Conservation (phyloP, 2,329 filamentous ascomycete species). For the Monosporascus sp. region DNA sequence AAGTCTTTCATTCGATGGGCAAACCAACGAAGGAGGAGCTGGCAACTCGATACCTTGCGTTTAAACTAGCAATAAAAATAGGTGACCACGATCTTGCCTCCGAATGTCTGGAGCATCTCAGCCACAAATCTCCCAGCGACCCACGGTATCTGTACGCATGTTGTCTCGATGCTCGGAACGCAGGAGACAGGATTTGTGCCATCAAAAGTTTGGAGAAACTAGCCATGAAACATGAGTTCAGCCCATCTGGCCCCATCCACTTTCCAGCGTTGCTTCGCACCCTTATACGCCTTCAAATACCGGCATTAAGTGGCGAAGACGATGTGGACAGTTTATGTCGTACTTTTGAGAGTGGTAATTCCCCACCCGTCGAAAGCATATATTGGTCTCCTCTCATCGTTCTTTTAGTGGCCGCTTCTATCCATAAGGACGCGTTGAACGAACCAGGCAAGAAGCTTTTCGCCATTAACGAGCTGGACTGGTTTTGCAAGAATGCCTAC, state of each 20-base stretch:
- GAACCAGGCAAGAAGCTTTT: constrained; percentile 46
- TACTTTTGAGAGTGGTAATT: constrained; percentile 40
- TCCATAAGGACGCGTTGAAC: constrained; percentile 32
- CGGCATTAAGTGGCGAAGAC: constrained; percentile 32
- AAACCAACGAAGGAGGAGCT: constrained; percentile 52
- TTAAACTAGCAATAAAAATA: constrained; percentile 61
- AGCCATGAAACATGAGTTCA: constrained; percentile 49
- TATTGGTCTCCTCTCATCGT: constrained; percentile 5
- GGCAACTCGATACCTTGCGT: constrained; percentile 68
- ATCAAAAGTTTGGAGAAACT: constrained; percentile 55
- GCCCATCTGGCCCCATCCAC: constrained; percentile 44
- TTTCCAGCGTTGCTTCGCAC: constrained; percentile 61
- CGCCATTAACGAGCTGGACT: constrained; percentile 63
- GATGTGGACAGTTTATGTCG: constrained; percentile 47
- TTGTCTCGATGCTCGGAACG: constrained; percentile 67
- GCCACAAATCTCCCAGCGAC: constrained; percentile 45
- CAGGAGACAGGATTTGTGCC: constrained; percentile 56
- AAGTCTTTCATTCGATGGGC: constrained; percentile 56
- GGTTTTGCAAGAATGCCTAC: constrained; percentile 80
- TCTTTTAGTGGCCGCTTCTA: constrained; percentile 35
- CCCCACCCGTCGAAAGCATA: constrained; percentile 1
- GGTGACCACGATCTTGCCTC: constrained; percentile 54
- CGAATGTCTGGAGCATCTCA: constrained; percentile 59
- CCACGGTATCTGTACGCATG: constrained; percentile 72
- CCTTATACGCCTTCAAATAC: constrained; percentile 45